Percentiles rank a stretch among this genome's conserved stretches.
Evolutionary conservation across 495 filamentous ascomycete genomes (phyloP).

Genomic region (Opeltia flavorubescens): DNA sequence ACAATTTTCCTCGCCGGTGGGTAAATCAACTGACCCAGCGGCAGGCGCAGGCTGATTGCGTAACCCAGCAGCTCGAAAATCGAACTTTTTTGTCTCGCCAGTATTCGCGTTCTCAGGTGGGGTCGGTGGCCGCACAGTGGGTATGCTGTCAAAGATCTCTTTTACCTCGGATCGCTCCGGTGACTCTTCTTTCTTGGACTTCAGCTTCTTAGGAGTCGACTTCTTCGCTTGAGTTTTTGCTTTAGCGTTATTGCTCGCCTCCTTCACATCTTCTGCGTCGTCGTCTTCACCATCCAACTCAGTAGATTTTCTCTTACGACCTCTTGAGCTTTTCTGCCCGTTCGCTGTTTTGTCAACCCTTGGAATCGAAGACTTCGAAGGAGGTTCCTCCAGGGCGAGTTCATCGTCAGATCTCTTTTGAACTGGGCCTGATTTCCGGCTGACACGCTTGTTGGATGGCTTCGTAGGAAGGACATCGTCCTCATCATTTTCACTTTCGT

Average conservation of each 20-base stretch:
- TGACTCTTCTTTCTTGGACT: constrained; percentile 47
- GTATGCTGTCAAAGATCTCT: constrained; percentile 78
- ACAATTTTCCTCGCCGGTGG: constrained; percentile 76
- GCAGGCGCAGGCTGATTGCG: constrained; percentile 42
- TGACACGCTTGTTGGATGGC: background rate
- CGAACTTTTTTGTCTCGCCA: constrained; percentile 52
- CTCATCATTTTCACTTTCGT: constrained; percentile 48
- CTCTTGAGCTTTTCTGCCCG: constrained; percentile 23
- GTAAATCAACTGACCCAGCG: constrained; percentile 54
- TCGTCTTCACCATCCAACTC: constrained; percentile 28
- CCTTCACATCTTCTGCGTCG: constrained; percentile 23
- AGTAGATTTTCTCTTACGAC: constrained; percentile 43
- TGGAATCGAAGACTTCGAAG: constrained; percentile 20
- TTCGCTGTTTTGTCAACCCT: constrained; percentile 22
- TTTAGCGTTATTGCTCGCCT: constrained; percentile 27
- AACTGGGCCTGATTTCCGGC: no score
- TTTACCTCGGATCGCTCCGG: constrained; percentile 54
- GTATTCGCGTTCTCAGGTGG: constrained; percentile 42
- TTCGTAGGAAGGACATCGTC: constrained; percentile 24
- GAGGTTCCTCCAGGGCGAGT: constrained; percentile 4
- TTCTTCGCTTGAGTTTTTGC: constrained; percentile 23
- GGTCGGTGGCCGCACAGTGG: constrained; percentile 63
- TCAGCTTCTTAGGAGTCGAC: constrained; percentile 30
- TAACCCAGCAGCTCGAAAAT: constrained; percentile 43
- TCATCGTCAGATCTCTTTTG: no score